Percentiles rank a stretch among this genome's conserved stretches.
Conservation (phyloP, 805 yeast species). For the Saccharomycopsis amapae region DNA sequence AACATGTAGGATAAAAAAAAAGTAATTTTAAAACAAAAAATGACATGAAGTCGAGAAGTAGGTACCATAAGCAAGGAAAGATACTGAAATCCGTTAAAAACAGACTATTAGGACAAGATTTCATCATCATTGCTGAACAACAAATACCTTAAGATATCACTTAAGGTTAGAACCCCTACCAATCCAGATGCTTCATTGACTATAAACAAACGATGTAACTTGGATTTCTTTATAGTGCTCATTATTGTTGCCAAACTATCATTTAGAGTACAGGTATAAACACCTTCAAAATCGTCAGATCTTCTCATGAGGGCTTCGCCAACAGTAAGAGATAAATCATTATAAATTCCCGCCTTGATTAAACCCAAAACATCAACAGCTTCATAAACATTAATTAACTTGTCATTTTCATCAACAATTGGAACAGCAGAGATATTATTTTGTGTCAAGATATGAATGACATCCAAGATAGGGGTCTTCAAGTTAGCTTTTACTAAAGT, state of each 20-base stretch:
- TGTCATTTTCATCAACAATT: constrained; percentile 67
- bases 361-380: constrained; percentile 90
- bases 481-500: constrained; percentile 72
- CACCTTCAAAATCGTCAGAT: constrained; percentile 96
- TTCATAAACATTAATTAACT: constrained; percentile 84
- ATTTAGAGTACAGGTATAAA: constrained; percentile 83
- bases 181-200: constrained; percentile 78
- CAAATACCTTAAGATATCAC: constrained; percentile 83
- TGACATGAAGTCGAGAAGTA: too few species aligned
- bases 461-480: constrained; percentile 91
- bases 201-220: constrained; percentile 86
- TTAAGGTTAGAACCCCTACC: constrained; percentile 78
- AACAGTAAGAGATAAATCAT: constrained; percentile 81
- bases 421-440: constrained; percentile 90
- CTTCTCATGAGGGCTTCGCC: constrained; percentile 94
- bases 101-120: neutral
- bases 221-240: constrained; percentile 86
- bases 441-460: constrained; percentile 71
- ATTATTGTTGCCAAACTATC: constrained; percentile 84
- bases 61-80: too few species aligned
- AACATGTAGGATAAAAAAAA: constrained; percentile 2
- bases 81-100: neutral
- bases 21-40: neutral
- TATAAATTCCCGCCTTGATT: constrained; percentile 89
- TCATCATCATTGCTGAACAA: constrained; percentile 46